phyloP scores from a whole-genome alignment of 2,329 filamentous ascomycete genomes.

The Curvularia hawaiiensis region DNA sequence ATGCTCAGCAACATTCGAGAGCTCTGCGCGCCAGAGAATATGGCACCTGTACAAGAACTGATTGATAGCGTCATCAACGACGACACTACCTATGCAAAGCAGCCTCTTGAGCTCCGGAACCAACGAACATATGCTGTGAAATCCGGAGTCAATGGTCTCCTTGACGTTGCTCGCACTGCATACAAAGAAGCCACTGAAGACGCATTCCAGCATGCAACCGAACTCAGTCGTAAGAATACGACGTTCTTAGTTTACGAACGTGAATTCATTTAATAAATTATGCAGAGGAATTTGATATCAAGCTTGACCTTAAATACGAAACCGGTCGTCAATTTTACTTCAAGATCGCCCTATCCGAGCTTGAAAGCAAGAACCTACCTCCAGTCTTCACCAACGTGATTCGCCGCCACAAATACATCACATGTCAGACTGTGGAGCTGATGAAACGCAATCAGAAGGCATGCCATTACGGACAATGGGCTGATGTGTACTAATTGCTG shows the following conservation, averaged over 20 bases:
- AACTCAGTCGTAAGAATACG: constrained; percentile 63
- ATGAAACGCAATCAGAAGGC: constrained; percentile 72
- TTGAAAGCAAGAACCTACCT: constrained; percentile 66
- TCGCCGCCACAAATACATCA: constrained; percentile 73
- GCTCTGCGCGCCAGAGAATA: constrained; percentile 69
- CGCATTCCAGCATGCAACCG: constrained; percentile 71
- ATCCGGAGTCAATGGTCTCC: constrained; percentile 80
- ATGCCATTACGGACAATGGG: background rate
- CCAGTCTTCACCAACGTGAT: constrained; percentile 78
- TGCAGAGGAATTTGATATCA: constrained; percentile 59
- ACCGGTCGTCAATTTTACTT: constrained; percentile 80
- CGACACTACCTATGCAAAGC: constrained; percentile 77
- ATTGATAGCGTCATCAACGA: constrained; percentile 78
- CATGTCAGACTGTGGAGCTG: constrained; percentile 86
- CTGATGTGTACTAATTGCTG: constrained; percentile 4
- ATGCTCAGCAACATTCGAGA: constrained; percentile 71
- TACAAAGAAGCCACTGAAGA: constrained; percentile 89
- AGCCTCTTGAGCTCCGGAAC: constrained; percentile 84
- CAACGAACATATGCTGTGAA: constrained; percentile 91
- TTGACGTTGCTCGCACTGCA: constrained; percentile 86
- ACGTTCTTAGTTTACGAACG: background rate
- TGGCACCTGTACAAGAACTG: constrained; percentile 64
- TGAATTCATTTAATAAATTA: constrained; percentile 3
- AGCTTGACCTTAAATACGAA: constrained; percentile 75
- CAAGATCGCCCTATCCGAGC: constrained; percentile 64